Evolutionary conservation across 2,329 filamentous ascomycete genomes (phyloP).

Genomic region (Verticillium albo-atrum): DNA sequence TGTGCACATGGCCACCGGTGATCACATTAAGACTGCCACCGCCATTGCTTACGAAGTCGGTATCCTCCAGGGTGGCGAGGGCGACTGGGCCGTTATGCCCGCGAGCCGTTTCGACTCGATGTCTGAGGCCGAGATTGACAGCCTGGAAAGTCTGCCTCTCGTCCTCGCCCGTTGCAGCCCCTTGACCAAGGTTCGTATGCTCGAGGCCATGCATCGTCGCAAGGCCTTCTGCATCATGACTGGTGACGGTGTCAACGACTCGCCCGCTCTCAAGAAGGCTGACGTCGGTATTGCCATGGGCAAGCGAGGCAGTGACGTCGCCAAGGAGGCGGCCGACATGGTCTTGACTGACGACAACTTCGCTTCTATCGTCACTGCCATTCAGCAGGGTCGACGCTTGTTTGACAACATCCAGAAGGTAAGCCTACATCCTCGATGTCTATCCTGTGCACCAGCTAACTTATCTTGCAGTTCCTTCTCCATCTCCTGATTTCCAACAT

Average conservation of each 20-base stretch:
- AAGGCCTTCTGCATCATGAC: slow-evolving; percentile 70
- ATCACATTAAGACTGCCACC: slow-evolving; percentile 63
- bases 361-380: slow-evolving; percentile 70
- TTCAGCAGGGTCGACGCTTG: slow-evolving; percentile 64
- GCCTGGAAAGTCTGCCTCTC: slow-evolving; percentile 55
- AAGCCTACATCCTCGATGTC: slow-evolving; percentile 4
- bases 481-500: slow-evolving; percentile 67
- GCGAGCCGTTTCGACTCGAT: slow-evolving; percentile 60
- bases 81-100: slow-evolving; percentile 51
- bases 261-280: slow-evolving; percentile 65
- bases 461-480: slow-evolving; percentile 44
- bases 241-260: slow-evolving; percentile 72
- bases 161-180: slow-evolving; percentile 68
- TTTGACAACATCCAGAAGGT: slow-evolving; percentile 75
- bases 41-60: slow-evolving; percentile 63
- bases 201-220: slow-evolving; percentile 67
- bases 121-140: slow-evolving; percentile 58
- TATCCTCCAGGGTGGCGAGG: slow-evolving; percentile 43
- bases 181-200: slow-evolving; percentile 70
- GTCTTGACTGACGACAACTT: slow-evolving; percentile 88
- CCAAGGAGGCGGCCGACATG: slow-evolving; percentile 81
- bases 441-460: neutral
- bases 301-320: slow-evolving; percentile 65
- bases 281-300: slow-evolving; percentile 77
- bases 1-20: slow-evolving; percentile 67